Conservation (phyloP, 2,329 filamentous ascomycete genomes). For the Macrophomina phaseolina region DNA sequence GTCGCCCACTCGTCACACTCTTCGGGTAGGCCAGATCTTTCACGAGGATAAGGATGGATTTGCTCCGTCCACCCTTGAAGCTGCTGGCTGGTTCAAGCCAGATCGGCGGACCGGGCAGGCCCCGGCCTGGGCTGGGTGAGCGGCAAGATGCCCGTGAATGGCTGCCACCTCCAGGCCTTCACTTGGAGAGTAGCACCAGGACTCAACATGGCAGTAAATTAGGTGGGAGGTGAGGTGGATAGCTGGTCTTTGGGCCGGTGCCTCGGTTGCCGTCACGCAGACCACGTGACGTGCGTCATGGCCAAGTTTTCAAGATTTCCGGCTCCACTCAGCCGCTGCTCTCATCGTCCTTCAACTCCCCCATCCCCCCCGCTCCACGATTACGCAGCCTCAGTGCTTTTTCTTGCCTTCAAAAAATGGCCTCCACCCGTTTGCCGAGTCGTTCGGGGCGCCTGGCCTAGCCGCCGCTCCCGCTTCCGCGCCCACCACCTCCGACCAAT, state of each 20-base stretch:
- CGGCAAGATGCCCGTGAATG: too few relatives aligned
- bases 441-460: background rate
- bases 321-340: conserved; percentile 2
- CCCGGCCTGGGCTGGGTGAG: too few relatives aligned
- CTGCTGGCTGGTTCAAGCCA: too few relatives aligned
- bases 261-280: background rate
- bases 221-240: too few relatives aligned
- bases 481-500: conserved; percentile 1
- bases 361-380: conserved; percentile 7
- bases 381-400: conserved; percentile 15
- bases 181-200: too few relatives aligned
- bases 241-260: background rate
- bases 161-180: too few relatives aligned
- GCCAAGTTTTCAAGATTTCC: conserved; percentile 19
- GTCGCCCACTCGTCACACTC: background rate
- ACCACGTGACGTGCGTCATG: conserved; percentile 20
- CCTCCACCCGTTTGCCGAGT: background rate
- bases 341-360: conserved; percentile 5
- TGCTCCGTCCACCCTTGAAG: too few relatives aligned
- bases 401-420: background rate
- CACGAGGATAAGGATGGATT: too few relatives aligned
- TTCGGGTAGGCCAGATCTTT: background rate
- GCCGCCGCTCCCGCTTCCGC: conserved; percentile 6
- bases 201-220: too few relatives aligned
- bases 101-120: too few relatives aligned